Evolutionary conservation across 352 stramenopile species (phyloP).

Genomic region (Aphanomyces euteiches): DNA sequence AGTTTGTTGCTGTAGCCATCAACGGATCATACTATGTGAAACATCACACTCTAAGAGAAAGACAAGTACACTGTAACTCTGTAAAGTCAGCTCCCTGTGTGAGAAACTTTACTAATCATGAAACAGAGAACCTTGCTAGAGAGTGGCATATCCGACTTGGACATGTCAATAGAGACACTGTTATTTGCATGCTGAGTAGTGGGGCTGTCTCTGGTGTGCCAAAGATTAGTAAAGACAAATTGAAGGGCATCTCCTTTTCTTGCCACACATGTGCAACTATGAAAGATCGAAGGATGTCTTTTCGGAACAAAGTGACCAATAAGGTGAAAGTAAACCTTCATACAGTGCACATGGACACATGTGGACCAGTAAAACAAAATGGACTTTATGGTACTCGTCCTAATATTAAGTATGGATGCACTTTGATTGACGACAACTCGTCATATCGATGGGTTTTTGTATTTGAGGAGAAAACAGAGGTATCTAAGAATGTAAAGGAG

Average conservation of each 20-base stretch:
- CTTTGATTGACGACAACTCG: neutral
- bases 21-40: neutral
- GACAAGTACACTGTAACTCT: neutral
- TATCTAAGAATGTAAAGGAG: too few relatives aligned
- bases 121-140: neutral
- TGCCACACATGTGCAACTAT: neutral
- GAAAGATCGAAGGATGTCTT: slow-evolving; percentile 1
- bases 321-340: neutral
- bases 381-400: neutral
- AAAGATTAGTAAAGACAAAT: neutral
- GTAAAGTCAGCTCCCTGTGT: neutral
- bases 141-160: slow-evolving; percentile 1
- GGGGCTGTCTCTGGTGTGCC: too few relatives aligned
- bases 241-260: neutral
- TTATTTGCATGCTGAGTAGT: neutral
- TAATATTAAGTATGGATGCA: slow-evolving; percentile 6
- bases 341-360: slow-evolving; percentile 6
- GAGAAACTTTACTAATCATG: neutral
- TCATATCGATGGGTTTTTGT: neutral
- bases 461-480: too few relatives aligned
- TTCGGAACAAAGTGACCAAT: neutral
- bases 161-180: neutral
- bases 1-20: neutral
- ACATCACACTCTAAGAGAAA: neutral
- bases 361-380: slow-evolving; percentile 6